Evolutionary conservation across 805 yeast species (phyloP), one percentile per base, ranked within the genome.

Genomic region (Candida piceae): DNA sequence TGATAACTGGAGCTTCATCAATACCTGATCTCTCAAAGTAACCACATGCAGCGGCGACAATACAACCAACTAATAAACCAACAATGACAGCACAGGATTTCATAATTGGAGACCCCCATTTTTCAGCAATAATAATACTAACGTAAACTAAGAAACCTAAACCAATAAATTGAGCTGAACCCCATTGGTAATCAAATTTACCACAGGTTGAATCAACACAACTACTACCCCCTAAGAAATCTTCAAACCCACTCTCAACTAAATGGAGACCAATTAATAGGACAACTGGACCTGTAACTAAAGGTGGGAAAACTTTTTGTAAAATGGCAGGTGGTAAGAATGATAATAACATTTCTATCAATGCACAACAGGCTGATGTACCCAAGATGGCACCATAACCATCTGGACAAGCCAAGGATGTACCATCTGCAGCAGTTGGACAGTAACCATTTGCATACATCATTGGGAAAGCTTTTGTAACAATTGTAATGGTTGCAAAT

Each of bases 211-310:
- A 64, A 25, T 25, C 53, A 38, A 55, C 44, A 62, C 80, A 75
- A 19, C 78, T 80, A 11, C 86, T 69, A 35, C 97, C 97, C 48
- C 97, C 97, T 29, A 77, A 79, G 84, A 94, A 86, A 61, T 88
- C 86, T 53, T 75, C 60, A 60, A 88, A 80, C 18, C 95, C 96
- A 23, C 86, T 60, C 47, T 68, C 67, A 41, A 87, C 70, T 49
- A 88, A 70, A 19, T 70, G 64, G 31, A 80, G 69, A 49, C 96
- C 97, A 53, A 88, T 87, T 23, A 88, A 69, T 38, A 88, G 62
- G 21, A 88, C 96, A 31, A 88, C 96, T 8, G 96, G 95, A 40
- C 96, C 96, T 20, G 95, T 88, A 43, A 89, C 96, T 36, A 86
- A 64, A 25, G 95, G 89, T 15, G 96, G 96, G 67, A 88, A 88